phyloP scores from a whole-genome alignment of 495 filamentous ascomycete genomes.

The Aspergillus campestris region DNA sequence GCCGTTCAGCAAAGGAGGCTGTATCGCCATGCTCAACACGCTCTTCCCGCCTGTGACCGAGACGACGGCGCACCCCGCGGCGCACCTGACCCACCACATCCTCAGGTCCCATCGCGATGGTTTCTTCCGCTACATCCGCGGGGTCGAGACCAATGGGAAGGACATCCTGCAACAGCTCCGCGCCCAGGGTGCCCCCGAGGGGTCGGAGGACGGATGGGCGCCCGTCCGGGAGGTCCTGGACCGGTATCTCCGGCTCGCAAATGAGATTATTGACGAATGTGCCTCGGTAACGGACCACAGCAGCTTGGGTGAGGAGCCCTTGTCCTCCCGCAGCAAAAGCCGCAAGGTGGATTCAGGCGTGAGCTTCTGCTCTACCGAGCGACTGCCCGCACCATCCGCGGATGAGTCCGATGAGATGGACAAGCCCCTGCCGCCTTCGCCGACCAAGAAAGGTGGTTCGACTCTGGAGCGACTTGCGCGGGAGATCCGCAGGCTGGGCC shows the following conservation, averaged over 20 bases:
- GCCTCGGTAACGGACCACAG: constrained; percentile 38
- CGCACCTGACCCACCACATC: constrained; percentile 45
- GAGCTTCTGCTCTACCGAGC: constrained; percentile 41
- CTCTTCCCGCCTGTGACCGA: constrained; percentile 54
- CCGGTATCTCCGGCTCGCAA: constrained; percentile 51
- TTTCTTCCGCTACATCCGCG: constrained; percentile 59
- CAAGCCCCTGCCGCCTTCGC: constrained; percentile 42
- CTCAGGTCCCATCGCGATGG: constrained; percentile 52
- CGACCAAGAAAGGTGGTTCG: constrained; percentile 32
- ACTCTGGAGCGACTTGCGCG: constrained; percentile 51
- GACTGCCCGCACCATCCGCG: constrained; percentile 21
- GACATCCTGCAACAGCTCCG: constrained; percentile 48
- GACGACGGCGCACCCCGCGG: constrained; percentile 39
- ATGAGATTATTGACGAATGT: constrained; percentile 56
- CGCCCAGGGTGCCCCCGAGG: constrained; percentile 39
- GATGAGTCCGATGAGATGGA: constrained; percentile 26
- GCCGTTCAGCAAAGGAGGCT: constrained; percentile 60
- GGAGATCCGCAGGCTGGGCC: constrained; percentile 44
- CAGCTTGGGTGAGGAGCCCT: constrained; percentile 29
- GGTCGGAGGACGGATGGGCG: constrained; percentile 50
- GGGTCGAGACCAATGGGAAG: constrained; percentile 50
- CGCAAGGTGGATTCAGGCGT: constrained; percentile 59
- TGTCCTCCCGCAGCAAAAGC: constrained; percentile 27
- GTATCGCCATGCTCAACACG: constrained; percentile 69
- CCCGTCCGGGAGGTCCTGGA: constrained; percentile 46